These are phyloP conservation scores for Hortaea werneckii DNA, from an alignment of 2,329 filamentous ascomycete species.

Conservation along the genomic window DNA sequence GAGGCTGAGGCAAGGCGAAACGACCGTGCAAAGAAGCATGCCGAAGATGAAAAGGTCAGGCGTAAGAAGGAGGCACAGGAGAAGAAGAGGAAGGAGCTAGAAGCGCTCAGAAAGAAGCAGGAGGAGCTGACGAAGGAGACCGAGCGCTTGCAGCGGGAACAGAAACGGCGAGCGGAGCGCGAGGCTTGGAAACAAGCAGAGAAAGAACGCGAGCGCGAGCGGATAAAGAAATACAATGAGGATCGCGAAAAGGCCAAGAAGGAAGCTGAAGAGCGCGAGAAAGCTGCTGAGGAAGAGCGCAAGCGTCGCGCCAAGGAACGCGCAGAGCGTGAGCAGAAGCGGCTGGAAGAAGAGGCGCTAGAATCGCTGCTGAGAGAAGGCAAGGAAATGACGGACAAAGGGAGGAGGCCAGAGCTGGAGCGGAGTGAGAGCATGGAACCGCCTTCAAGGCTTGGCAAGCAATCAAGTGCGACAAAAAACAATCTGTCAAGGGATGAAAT, in stretches of 20 bases:
- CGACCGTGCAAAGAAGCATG: slow-evolving; percentile 52
- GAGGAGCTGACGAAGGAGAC: slow-evolving; percentile 34
- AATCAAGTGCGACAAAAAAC: slow-evolving; percentile 12
- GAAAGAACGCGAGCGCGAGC: slow-evolving; percentile 45
- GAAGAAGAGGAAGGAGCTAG: slow-evolving; percentile 44
- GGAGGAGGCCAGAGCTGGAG: slow-evolving; percentile 42
- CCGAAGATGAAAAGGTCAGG: slow-evolving; percentile 50
- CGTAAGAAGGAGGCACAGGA: slow-evolving; percentile 51
- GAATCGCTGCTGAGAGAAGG: slow-evolving; percentile 45
- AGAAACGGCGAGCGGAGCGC: slow-evolving; percentile 39
- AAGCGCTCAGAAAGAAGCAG: slow-evolving; percentile 40
- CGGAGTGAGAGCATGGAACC: slow-evolving; percentile 30
- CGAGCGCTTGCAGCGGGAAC: slow-evolving; percentile 35
- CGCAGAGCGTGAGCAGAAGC: slow-evolving; percentile 40
- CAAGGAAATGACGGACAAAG: slow-evolving; percentile 44
- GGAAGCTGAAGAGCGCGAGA: slow-evolving; percentile 43
- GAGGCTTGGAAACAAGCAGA: slow-evolving; percentile 35
- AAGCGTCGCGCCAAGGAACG: slow-evolving; percentile 30
- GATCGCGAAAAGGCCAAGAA: slow-evolving; percentile 35
- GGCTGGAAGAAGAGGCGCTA: slow-evolving; percentile 45
- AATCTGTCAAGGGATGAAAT: slow-evolving; percentile 19
- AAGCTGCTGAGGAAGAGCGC: slow-evolving; percentile 38
- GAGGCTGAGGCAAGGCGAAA: slow-evolving; percentile 53
- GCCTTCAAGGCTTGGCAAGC: slow-evolving; percentile 25
- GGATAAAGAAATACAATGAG: slow-evolving; percentile 39